Percentiles rank a stretch among this genome's conserved stretches.
phyloP scores from a whole-genome alignment of 2,329 filamentous ascomycete genomes.

The Epichloe bromicola region DNA sequence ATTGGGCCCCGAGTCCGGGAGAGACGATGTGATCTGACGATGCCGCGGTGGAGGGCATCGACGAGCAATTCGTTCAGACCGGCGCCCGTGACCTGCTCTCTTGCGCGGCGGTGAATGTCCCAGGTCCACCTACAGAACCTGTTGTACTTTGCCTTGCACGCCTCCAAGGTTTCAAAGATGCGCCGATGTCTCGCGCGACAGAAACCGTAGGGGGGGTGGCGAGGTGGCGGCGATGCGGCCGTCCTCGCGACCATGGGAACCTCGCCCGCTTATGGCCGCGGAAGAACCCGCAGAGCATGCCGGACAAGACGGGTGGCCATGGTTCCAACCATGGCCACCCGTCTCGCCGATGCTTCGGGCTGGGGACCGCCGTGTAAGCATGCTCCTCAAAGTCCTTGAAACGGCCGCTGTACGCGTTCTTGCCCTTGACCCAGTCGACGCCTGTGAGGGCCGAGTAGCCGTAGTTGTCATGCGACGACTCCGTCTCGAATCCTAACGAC shows the following conservation, averaged over 20 bases:
- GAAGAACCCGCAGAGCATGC: constrained; percentile 6
- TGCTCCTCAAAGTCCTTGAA: constrained; percentile 1
- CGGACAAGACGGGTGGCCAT: constrained; percentile 4
- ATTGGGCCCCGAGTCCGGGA: not conserved
- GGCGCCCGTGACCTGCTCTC: constrained; percentile 4
- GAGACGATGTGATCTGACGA: not conserved
- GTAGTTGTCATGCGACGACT: constrained; percentile 3
- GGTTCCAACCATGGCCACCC: not conserved
- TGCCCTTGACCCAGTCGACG: constrained; percentile 5
- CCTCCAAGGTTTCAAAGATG: constrained; percentile 6
- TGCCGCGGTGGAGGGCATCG: not conserved
- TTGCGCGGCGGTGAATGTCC: constrained; percentile 3
- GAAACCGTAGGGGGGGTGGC: constrained; percentile 6
- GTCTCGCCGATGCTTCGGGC: not conserved
- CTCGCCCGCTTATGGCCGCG: constrained; percentile 5
- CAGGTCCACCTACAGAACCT: constrained; percentile 7
- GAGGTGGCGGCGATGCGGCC: constrained; percentile 5
- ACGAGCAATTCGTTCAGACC: constrained; percentile 5
- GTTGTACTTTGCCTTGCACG: not conserved
- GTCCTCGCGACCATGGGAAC: constrained; percentile 4
- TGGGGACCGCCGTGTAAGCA: constrained; percentile 1
- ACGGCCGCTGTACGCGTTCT: constrained; percentile 2
- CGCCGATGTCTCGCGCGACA: constrained; percentile 5
- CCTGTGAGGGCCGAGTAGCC: constrained; percentile 6
- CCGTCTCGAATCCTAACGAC: not conserved